Conservation (phyloP, 805 yeast species). For the Isabelozyma rhagii region DNA sequence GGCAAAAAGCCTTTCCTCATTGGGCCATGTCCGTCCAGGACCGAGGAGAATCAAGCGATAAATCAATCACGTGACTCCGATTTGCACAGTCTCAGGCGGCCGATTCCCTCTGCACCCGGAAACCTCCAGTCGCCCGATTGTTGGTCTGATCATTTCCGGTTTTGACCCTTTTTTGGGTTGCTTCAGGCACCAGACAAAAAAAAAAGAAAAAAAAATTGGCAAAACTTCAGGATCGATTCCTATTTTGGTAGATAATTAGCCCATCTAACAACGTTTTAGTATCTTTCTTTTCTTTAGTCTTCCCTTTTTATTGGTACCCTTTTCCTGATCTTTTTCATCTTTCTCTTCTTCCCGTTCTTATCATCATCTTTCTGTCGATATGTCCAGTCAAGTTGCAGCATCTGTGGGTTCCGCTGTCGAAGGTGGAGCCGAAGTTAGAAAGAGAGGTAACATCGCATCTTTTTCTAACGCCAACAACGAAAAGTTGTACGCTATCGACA, state of each 20-base stretch:
- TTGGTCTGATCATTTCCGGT: background rate
- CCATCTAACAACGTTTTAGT: background rate
- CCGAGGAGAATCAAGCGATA: background rate
- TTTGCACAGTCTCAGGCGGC: background rate
- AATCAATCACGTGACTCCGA: background rate
- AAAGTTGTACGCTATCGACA: conserved; percentile 49
- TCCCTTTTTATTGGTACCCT: background rate
- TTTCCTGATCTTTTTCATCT: background rate
- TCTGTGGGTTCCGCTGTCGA: conserved; percentile 1
- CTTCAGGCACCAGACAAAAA: background rate
- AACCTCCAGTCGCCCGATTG: background rate
- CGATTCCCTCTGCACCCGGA: background rate
- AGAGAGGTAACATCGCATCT: conserved; percentile 42
- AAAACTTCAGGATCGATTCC: background rate
- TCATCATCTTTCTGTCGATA: background rate
- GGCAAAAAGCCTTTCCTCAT: too few relatives aligned
- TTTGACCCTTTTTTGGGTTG: background rate
- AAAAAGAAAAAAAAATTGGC: too few relatives aligned
- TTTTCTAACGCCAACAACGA: conserved; percentile 21
- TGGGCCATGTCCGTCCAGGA: too few relatives aligned
- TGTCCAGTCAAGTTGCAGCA: conserved; percentile 5
- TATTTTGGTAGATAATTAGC: background rate
- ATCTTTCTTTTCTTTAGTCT: background rate
- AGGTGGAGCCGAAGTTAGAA: conserved; percentile 3
- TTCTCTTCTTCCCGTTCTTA: background rate